Evolutionary conservation across 2,329 filamentous ascomycete species (phyloP).

Genomic region (Cadophora malorum): DNA sequence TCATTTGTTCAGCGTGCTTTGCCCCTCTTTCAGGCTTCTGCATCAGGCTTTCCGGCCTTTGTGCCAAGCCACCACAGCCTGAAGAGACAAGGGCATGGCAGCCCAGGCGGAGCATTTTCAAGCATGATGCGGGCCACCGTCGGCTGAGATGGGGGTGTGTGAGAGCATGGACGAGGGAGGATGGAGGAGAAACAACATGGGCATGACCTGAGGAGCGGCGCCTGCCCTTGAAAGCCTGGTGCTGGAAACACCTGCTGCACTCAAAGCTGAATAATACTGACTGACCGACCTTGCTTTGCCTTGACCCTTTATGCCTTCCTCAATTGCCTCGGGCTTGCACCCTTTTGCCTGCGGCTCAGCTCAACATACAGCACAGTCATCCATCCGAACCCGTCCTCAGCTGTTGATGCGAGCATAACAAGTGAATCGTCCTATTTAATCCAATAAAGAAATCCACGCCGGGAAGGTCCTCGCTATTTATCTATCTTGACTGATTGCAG

Average conservation of each 20-base stretch:
- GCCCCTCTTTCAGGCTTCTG: constrained; percentile 34
- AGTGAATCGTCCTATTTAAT: not conserved
- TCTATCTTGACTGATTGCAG: not conserved
- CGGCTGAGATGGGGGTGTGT: not conserved
- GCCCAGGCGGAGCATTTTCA: constrained; percentile 20
- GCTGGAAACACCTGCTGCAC: not conserved
- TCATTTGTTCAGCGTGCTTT: constrained; percentile 9
- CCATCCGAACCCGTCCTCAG: not conserved
- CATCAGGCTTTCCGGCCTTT: constrained; percentile 27
- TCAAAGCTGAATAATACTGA: not conserved
- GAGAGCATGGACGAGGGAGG: not conserved
- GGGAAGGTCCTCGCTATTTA: not conserved
- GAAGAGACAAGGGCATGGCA: constrained; percentile 3
- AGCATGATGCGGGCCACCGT: constrained; percentile 21
- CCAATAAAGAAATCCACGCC: not conserved
- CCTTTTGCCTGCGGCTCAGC: not conserved
- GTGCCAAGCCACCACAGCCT: constrained; percentile 12
- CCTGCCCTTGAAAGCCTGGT: not conserved
- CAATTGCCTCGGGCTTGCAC: not conserved
- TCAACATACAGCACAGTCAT: not conserved
- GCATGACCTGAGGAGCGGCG: not conserved
- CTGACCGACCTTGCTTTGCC: not conserved
- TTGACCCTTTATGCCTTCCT: not conserved
- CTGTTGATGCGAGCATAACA: not conserved
- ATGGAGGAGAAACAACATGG: not conserved